Evolutionary conservation across 2,329 filamentous ascomycete genomes (phyloP), one percentile per base, ranked within the genome.

Genomic region (Ilyonectria sp.): DNA sequence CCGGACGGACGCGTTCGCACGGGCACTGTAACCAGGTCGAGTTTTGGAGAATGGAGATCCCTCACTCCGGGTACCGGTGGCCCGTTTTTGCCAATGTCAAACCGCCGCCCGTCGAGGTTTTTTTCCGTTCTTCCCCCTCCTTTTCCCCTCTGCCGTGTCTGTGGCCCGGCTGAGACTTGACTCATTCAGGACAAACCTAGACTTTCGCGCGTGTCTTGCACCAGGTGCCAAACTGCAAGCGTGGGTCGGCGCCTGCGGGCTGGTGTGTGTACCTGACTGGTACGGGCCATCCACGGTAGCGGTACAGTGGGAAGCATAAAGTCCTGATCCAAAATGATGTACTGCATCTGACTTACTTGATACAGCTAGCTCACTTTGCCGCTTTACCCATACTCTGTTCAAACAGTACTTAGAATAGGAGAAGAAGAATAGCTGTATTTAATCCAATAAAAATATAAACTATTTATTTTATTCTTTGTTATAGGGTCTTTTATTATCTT

Each of bases 41-140:
- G 54, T 46, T 29, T 47, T n/a, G 33, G 52, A n/a, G n/a, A 65
- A 60, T 63, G 44, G 50, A 52, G 50, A 50, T 46, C 66, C 47
- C 23, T 61, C 65, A 53, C 65, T 65, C 68, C 57, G 46, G 61
- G 37, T 57, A 57, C 58, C 54, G 19, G 60, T 70, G 46, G 26
- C 8, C 52, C 46, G 21, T 40, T 31, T 29, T 47, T 19, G 7
- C 47, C 6, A 40, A 37, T 54, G 44, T 29, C 15, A 15, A 26
- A 26, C 19, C 17, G 17, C 31, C 26, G 49, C 26, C 9, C 49
- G 35, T 33, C 17, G 29, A n/a, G 19, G 17, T 50, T 40, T 65
- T 64, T 13, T n/a, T 33, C 31, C 10, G 5, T 52, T 19, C 53
- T 57, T 43, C 40, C 13, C 23, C n/a, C 19, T 33, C 19, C 43